Evolutionary conservation across 2,329 filamentous ascomycete species (phyloP), one percentile per base, ranked within the genome.

Genomic region (Talaromyces verruculosus): DNA sequence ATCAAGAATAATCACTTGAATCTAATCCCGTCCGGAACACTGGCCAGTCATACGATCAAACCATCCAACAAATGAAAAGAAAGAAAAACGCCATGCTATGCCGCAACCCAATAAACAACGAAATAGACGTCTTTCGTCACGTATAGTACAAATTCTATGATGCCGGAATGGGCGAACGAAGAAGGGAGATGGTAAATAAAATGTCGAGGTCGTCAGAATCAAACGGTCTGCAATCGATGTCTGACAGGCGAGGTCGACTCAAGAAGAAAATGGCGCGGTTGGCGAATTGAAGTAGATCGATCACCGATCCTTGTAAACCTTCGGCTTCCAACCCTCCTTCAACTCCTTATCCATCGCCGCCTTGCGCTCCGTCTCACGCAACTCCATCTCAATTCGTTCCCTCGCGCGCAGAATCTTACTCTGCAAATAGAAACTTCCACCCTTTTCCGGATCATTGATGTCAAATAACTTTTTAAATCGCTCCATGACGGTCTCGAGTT

Each of bases 351-450:
- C 92, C 73, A 88, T 84, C 71, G 89, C 88, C 15, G 86, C 85
- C 76, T 89, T 88, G 76, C 91, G 89, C 73, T 88, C 84, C 67
- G 89, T 86, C 67, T 91, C 88, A 69, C 88, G 85, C 47, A 95
- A 82, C 80, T 99, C 94, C 73, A 90, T 85, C 82, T 98, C 94
- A 81, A 99, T 90, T 69, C 95, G 85, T 81, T 99, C 94, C 73
- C 94, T 87, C 66, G 95, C 95, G 68, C 95, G 85, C 72, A 98
- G 81, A 64, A 99, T 88, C 82, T 99, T 99, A 84, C 94, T 98
- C 81, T 99, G 95, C 59, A 99, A 84, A 80, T 99, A 99, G 81
- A 99, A 99, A 74, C 93, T 97, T 63, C 95, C 95, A 41, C 95
- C 95, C 76, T 97, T 97, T 79, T 96, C 85, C 11, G 95, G 94